A percentile compares a stretch with the other conserved stretches of the same genome.
Evolutionary conservation across 2,329 filamentous ascomycete species (phyloP).

Genomic region (Ceratocystis variospora): DNA sequence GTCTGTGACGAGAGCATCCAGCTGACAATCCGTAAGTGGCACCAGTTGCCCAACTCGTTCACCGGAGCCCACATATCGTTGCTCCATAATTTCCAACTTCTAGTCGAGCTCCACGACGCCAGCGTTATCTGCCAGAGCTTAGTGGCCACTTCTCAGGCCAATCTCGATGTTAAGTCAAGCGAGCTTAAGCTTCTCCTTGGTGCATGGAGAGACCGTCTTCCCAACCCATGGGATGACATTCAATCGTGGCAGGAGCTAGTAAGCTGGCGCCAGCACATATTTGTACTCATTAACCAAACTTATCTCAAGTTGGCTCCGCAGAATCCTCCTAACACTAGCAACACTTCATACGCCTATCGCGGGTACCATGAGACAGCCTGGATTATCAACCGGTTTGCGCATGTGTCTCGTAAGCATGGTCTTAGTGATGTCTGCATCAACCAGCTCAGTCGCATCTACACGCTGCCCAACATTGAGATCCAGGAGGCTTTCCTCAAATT

Average conservation of each 20-base stretch:
- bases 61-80: constrained; percentile 93
- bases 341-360: constrained; percentile 88
- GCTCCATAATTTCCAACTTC: constrained; percentile 91
- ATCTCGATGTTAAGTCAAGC: constrained; percentile 85
- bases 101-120: constrained; percentile 94
- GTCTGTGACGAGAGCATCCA: constrained; percentile 96
- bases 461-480: constrained; percentile 96
- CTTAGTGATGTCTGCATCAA: constrained; percentile 95
- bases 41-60: constrained; percentile 85
- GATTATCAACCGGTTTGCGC: constrained; percentile 98
- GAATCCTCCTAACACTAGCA: constrained; percentile 60
- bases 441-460: constrained; percentile 95
- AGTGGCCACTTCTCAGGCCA: constrained; percentile 65
- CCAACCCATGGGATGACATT: constrained; percentile 99
- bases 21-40: constrained; percentile 94
- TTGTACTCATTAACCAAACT: constrained; percentile 87
- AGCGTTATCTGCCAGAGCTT: constrained; percentile 92
- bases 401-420: constrained; percentile 93
- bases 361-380: constrained; percentile 98
- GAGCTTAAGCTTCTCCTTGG: constrained; percentile 88
- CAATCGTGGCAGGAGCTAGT: constrained; percentile 98
- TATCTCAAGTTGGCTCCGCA: constrained; percentile 76
- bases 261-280: constrained; percentile 99
- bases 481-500: constrained; percentile 97
- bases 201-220: constrained; percentile 87